Base-by-base conservation (phyloP, 148 eudicot species). In the Polygonum aviculare region DNA sequence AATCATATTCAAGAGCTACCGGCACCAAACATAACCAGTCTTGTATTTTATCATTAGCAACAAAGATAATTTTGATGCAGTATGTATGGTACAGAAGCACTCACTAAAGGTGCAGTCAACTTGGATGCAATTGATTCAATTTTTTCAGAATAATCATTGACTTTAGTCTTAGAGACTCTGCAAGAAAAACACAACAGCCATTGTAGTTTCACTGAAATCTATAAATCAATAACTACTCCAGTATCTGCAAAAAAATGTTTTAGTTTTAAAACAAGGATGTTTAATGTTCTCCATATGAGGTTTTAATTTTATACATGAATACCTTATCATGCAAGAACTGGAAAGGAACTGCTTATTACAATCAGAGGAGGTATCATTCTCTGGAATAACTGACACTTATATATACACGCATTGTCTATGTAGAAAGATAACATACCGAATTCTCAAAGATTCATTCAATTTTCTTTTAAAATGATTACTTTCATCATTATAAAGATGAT, bases 121-220 rank as follows among this genome's bases (percentile, higher is more conserved):
- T 81, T 88, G 59, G 90, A 81, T 69, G 97, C 96, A 80, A 94
- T 72, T 51, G 92, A 86, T 89, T 90, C 97, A 81, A 94, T 86
- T 85, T 89, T 90, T 80, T 90, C 91, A 21, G 92, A 90, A 81
- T 94, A 94, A 48, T 94, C 97, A 83, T 85, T 90, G 85, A 92
- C 54, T 77, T 84, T 87, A 51, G 88, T 92, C 81, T 94, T 90
- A 41, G 96, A 94, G 78, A 89, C 77, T 83, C 97, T 92, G 75
- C 54, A 83, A 77, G 74, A 72, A 77, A 33, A 77, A 47, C 19
- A 62, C 71, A 73, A 22, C 48, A 63, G 75, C 39, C 49, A 31
- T 47, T 31, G 72, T 14, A 67, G 21, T 67, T 67, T 67, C 4
- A 67, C 45, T 36, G 41, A 38, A 2, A 67, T 36, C 45, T 15